These are phyloP conservation scores for Plasmodium adleri DNA, from an alignment of 169 alveolate genomes.

Conservation along the genomic window DNA sequence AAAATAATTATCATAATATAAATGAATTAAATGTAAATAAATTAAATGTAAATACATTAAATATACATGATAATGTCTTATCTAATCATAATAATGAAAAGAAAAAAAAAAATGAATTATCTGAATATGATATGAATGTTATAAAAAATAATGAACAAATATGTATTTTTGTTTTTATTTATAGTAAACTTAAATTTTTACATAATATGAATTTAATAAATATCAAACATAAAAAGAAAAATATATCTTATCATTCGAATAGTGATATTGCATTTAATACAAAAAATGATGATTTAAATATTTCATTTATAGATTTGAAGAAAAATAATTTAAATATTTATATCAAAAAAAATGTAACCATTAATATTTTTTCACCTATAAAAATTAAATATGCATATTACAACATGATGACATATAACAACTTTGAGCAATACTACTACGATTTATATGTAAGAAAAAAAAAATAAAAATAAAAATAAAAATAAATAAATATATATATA, in stretches of 20 bases:
- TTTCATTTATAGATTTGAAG: conserved; percentile 42
- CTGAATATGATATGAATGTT: conserved; percentile 36
- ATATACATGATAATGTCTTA: not conserved
- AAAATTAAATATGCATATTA: conserved; percentile 16
- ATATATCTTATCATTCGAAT: not conserved
- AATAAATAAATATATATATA: not conserved
- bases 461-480: not conserved
- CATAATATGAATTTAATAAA: conserved; percentile 50
- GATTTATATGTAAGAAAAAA: conserved; percentile 42
- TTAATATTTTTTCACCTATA: conserved; percentile 34
- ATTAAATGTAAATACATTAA: not conserved
- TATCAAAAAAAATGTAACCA: conserved; percentile 24
- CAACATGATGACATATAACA: conserved; percentile 65
- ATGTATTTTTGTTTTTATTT: conserved; percentile 33
- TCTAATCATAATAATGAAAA: not conserved
- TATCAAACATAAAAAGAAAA: conserved; percentile 19
- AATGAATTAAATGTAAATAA: not conserved
- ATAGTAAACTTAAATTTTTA: conserved; percentile 64
- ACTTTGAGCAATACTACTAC: conserved; percentile 67
- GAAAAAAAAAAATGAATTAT: conserved; percentile 3
- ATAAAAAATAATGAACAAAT: conserved; percentile 56
- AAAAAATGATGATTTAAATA: conserved; percentile 18
- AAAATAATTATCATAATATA: conserved; percentile 6
- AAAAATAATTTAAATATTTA: conserved; percentile 30
- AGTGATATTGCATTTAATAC: not conserved